A percentile compares a stretch with the other conserved stretches of the same genome.
Evolutionary conservation across 2,329 filamentous ascomycete species (phyloP).

Genomic region (Verticillium zaregamsianum): DNA sequence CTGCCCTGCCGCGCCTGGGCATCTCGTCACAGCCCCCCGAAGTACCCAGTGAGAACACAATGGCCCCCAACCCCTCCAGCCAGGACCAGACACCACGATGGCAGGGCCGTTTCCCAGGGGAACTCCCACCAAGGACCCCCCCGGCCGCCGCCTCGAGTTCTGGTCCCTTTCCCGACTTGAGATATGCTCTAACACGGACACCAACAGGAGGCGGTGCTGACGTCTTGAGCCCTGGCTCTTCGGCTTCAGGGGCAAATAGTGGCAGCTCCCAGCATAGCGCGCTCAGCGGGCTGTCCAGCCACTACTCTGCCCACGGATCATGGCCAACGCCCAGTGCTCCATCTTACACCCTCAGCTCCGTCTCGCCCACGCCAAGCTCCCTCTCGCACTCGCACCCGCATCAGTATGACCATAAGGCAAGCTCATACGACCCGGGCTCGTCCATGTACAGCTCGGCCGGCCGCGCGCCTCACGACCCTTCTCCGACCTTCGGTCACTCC

Average conservation of each 20-base stretch:
- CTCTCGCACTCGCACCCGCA: conserved; percentile 3
- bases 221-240: conserved; percentile 57
- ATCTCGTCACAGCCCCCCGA: background rate
- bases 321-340: conserved; percentile 55
- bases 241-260: conserved; percentile 58
- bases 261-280: conserved; percentile 42
- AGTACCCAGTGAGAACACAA: background rate
- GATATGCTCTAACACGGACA: background rate
- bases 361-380: conserved; percentile 40
- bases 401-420: conserved; percentile 4
- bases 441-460: conserved; percentile 31
- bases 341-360: conserved; percentile 38
- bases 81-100: background rate
- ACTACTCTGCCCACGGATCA: conserved; percentile 43
- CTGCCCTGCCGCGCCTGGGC: background rate
- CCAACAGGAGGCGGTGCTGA: conserved; percentile 47
- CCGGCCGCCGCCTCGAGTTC: conserved; percentile 22
- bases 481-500: background rate
- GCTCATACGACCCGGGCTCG: conserved; percentile 44
- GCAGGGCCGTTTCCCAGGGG: conserved; percentile 5
- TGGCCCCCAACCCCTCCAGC: background rate
- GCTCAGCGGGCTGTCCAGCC: conserved; percentile 36
- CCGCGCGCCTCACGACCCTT: conserved; percentile 22
- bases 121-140: conserved; percentile 18
- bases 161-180: conserved; percentile 23